Conservation (phyloP, 257 asterid species). For the Agastache rugosa region DNA sequence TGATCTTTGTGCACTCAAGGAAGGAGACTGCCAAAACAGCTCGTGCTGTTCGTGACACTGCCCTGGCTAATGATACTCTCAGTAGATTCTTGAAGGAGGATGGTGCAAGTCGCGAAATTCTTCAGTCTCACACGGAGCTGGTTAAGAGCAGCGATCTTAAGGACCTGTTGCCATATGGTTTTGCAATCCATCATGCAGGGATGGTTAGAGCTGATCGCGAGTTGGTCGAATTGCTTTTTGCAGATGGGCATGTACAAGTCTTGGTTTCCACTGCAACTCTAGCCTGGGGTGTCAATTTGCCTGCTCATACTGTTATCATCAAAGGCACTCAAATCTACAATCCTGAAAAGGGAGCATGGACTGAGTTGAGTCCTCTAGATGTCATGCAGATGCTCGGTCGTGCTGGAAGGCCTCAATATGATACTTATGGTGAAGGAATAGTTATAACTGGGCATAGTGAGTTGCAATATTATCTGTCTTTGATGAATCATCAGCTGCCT, state of each 20-base stretch:
- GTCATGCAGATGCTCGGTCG: constrained; percentile 79
- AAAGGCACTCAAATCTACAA: constrained; percentile 67
- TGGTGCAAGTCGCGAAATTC: constrained; percentile 65
- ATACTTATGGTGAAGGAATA: constrained; percentile 62
- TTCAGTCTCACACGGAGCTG: constrained; percentile 55
- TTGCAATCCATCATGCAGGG: constrained; percentile 68
- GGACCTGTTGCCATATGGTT: constrained; percentile 66
- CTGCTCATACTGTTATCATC: constrained; percentile 67
- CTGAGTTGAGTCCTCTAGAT: constrained; percentile 66
- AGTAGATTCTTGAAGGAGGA: constrained; percentile 63
- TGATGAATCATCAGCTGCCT: constrained; percentile 70
- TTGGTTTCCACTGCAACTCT: constrained; percentile 66
- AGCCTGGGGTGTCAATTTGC: constrained; percentile 73
- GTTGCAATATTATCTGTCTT: constrained; percentile 57
- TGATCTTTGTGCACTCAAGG: constrained; percentile 66
- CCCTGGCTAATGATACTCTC: constrained; percentile 60
- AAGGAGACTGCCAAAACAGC: constrained; percentile 67
- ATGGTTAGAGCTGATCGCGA: constrained; percentile 70
- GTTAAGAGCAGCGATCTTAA: constrained; percentile 62
- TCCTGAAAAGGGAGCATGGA: constrained; percentile 72
- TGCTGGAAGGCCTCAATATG: constrained; percentile 72
- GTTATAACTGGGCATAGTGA: constrained; percentile 63
- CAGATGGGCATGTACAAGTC: constrained; percentile 63
- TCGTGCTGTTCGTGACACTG: constrained; percentile 62
- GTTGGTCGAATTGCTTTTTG: constrained; percentile 62